Base-by-base conservation (phyloP, 1,139 yeast genomes). In the Candida smagusa region DNA sequence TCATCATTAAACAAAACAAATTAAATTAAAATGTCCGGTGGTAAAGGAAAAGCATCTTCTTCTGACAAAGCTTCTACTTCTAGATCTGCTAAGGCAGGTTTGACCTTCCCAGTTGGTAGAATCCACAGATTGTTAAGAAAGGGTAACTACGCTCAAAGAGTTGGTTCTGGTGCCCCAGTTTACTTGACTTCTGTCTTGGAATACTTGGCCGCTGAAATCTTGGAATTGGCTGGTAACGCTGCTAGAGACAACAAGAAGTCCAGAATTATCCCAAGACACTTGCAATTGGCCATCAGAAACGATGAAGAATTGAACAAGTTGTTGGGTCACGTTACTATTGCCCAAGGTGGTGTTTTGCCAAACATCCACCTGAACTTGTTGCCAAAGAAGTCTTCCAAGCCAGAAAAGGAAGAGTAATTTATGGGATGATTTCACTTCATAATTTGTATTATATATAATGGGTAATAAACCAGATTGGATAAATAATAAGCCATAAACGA, bases 31-130 rank as follows among this genome's bases (percentile, higher is more conserved):
- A 89, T 88, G 96, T 86, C 97, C 67, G 96, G 96, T 70, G 97
- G 97, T 71, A 90, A 90, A 84, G 97, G 97, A 71, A 89, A 89
- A 76, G 95, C 96, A 65, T 74, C 95, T 54, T 66, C 86, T 54
- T 16, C 24, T 7, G 90, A 89, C 66, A 90, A 90, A 74, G 89
- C 94, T 58, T 84, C 97, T 60, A 92, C 94, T 72, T 85, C 97
- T 42, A 89, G 97, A 81, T 90, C 97, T 56, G 84, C 96, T 49
- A 90, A 88, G 78, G 97, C 97, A 65, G 97, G 97, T 69, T 82
- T 90, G 67, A 87, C 96, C 58, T 90, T 92, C 95, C 97, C 97
- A 74, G 97, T 92, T 56, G 97, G 97, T 72, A 92, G 97, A 84
- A 94, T 90, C 54, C 97, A 90, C 80, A 84, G 97, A 78, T 80